phyloP scores from a whole-genome alignment of 2,329 filamentous ascomycete genomes.

The Cordyceps javanica region DNA sequence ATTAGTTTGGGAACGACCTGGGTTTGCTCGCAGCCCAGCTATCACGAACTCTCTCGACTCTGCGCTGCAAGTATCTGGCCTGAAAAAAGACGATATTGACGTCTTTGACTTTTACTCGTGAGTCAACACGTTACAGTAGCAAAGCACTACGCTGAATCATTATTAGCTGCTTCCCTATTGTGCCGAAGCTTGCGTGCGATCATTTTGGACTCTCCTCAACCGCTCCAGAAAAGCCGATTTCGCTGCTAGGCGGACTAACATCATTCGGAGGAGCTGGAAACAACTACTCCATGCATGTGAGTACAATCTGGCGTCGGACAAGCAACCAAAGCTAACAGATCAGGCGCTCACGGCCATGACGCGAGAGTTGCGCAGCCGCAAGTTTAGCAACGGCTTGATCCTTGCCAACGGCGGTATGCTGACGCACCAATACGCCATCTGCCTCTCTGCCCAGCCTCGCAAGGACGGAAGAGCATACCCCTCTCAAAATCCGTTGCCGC shows the following conservation, averaged over 20 bases:
- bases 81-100: conserved; percentile 48
- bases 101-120: conserved; percentile 59
- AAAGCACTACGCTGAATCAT: background rate
- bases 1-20: conserved; percentile 55
- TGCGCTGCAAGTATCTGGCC: conserved; percentile 40
- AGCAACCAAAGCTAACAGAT: background rate
- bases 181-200: conserved; percentile 58
- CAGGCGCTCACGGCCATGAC: conserved; percentile 46
- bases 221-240: conserved; percentile 44
- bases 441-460: conserved; percentile 43
- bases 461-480: conserved; percentile 14
- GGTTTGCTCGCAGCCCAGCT: conserved; percentile 51
- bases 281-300: conserved; percentile 63
- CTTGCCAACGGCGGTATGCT: conserved; percentile 60
- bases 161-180: conserved; percentile 59
- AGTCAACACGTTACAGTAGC: conserved; percentile 13
- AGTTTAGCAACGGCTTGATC: conserved; percentile 46
- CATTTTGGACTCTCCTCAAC: conserved; percentile 50
- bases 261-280: conserved; percentile 66
- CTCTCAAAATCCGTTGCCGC: conserved; percentile 14
- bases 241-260: conserved; percentile 58
- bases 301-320: conserved; percentile 27
- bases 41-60: conserved; percentile 53
- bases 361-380: conserved; percentile 42
- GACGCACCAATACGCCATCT: conserved; percentile 59